A percentile compares a stretch with the other conserved stretches of the same genome.
Evolutionary conservation across 176 grass and related monocot genomes (phyloP).

Genomic region (Oryza meyeriana): DNA sequence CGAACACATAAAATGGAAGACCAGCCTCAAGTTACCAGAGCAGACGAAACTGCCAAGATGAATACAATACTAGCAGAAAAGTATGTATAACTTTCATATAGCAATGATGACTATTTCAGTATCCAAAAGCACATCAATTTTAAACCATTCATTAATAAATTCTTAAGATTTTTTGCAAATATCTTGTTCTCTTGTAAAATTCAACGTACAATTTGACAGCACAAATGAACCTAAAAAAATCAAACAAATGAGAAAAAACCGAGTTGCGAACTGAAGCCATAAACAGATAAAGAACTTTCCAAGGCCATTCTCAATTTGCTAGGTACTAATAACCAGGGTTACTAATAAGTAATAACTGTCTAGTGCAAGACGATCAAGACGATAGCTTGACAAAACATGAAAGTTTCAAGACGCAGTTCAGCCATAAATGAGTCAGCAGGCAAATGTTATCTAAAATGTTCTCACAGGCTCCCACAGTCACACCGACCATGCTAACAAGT

Average conservation of each 20-base stretch:
- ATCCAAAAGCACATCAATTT: not conserved
- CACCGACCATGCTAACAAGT: not conserved
- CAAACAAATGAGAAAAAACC: not conserved
- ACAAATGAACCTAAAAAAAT: not conserved
- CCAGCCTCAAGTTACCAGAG: too few species aligned
- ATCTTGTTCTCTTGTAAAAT: not conserved
- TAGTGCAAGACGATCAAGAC: not conserved
- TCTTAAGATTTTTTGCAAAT: not conserved
- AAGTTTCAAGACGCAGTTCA: not conserved
- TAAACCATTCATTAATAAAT: not conserved
- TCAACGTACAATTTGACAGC: not conserved
- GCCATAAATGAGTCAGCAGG: not conserved
- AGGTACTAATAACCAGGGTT: not conserved
- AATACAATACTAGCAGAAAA: too few species aligned
- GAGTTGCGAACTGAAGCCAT: not conserved
- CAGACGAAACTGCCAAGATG: too few species aligned
- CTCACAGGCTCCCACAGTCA: not conserved
- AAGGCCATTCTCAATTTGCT: not conserved
- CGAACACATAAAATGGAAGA: too few species aligned
- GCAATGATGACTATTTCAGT: not conserved
- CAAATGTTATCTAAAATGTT: not conserved
- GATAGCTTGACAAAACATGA: conserved; percentile 6
- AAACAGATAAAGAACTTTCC: not conserved
- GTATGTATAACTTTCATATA: too few species aligned
- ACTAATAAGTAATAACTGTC: too few species aligned